Evolutionary conservation across 2,329 filamentous ascomycete species (phyloP), one percentile per base, ranked within the genome.

Genomic region (Rhynchosporium graminicola): DNA sequence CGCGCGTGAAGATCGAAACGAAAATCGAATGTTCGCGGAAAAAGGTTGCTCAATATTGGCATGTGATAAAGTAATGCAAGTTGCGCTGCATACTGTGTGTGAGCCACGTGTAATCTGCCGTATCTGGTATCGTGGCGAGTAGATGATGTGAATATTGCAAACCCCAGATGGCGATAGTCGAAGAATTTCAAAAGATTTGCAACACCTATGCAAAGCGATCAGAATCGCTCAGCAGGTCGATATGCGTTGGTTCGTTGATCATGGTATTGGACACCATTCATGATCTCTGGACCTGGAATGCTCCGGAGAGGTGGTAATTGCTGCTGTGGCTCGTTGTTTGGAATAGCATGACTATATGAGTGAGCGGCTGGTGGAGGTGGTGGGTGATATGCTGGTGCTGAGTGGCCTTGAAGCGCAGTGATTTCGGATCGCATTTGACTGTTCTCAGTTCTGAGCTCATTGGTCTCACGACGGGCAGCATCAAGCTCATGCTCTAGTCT

Each of bases 201-300:
- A 55, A 29, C 12, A 26, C 13, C 3, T 33, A 51, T 63, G 45
- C 63, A 60, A 26, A 62, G 33, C 31, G 20, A 46, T 31, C 42
- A 61, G 52, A 61, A 63, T 45, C 61, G 65, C 15, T 67, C 66
- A 8, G 58, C 46, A 28, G 64, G 36, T 6, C 65, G 65, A 59
- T 68, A 70, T 10, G 65, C 68, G 55, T 68, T 70, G 12, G 62
- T 40, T 31, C 67, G 60, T 29, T 66, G 62, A 10, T 71, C 67
- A 33, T 70, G 70, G 62, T 88, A 88, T 70, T 87, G 85, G 5
- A 88, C 84, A 1, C 86, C 86, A 1, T 83, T 86, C 86, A 88
- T 88, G 0, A 83, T 83, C 28, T 88, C 85, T 1, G 85, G 81
- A 38, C 59, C 66, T 26, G 60, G 54, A 36, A 69, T 69, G 15